Evolutionary conservation across 164 flowering plant genomes (phyloP).

Genomic region (Echeveria elegans): DNA sequence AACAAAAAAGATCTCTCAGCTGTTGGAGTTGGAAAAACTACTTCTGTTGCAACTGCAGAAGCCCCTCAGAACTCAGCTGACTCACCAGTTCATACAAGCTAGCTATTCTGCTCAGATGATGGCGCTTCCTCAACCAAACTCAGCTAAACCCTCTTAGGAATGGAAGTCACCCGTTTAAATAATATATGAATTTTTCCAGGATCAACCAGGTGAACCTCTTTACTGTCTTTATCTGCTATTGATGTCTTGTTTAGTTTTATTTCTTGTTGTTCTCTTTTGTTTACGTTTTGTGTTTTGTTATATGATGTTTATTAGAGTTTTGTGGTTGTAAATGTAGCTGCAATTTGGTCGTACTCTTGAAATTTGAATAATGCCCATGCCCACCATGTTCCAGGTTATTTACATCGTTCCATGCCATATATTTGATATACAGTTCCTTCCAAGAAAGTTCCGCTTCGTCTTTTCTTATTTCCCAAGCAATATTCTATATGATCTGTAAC

Average conservation of each 20-base stretch:
- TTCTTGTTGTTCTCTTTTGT: not conserved
- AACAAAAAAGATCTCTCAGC: slow-evolving; percentile 19
- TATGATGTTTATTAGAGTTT: not conserved
- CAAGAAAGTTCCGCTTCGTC: not conserved
- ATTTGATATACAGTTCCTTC: not conserved
- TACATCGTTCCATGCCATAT: not conserved
- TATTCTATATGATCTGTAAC: not conserved
- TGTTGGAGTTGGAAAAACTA: slow-evolving; percentile 22
- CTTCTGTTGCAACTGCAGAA: slow-evolving; percentile 16
- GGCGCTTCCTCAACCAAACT: too few relatives aligned
- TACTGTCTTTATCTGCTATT: not conserved
- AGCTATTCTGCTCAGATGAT: not conserved
- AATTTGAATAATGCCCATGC: not conserved
- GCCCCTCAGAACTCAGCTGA: not conserved
- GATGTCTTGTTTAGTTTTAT: not conserved
- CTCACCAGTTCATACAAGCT: not conserved
- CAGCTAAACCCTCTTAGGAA: not conserved
- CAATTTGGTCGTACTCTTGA: not conserved
- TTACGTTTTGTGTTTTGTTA: not conserved
- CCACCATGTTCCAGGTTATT: not conserved
- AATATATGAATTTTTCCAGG: not conserved
- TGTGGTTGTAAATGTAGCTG: not conserved
- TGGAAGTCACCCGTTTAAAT: not conserved
- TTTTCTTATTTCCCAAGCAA: too few relatives aligned
- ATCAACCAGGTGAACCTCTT: not conserved